Conservation (phyloP, 257 asterid species). For the Verbena officinalis region DNA sequence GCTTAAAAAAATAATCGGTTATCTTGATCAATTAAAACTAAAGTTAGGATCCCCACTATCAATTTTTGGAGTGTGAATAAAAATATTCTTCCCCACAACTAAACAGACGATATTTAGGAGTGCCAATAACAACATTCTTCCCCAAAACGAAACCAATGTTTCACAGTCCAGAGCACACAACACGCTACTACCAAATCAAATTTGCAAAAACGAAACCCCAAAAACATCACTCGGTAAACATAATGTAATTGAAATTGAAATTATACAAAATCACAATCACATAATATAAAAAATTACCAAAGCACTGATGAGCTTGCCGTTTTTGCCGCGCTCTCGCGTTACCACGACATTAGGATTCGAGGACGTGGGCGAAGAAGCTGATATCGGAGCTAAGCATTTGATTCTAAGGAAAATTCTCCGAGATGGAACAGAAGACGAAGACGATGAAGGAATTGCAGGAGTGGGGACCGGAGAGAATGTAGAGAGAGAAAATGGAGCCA, state of each 20-base stretch:
- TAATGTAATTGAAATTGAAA: neutral
- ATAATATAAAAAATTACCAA: constrained; percentile 44
- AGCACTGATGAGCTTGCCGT: constrained; percentile 64
- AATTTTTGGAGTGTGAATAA: no score
- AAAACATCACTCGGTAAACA: neutral
- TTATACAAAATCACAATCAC: neutral
- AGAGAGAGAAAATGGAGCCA: constrained; percentile 51
- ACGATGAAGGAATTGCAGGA: constrained; percentile 33
- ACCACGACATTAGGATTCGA: constrained; percentile 64
- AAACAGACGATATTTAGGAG: constrained; percentile 1
- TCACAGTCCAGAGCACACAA: neutral
- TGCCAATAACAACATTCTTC: neutral
- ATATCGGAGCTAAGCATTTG: constrained; percentile 24
- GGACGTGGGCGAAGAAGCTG: constrained; percentile 35
- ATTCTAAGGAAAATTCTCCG: constrained; percentile 7
- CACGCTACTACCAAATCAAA: neutral
- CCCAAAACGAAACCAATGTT: constrained; percentile 3
- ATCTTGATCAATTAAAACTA: no score
- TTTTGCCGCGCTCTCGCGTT: constrained; percentile 85
- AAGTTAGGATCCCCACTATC: no score
- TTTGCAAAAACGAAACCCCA: neutral
- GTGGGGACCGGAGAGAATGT: constrained; percentile 35
- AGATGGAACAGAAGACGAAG: constrained; percentile 26
- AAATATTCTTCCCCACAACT: neutral
- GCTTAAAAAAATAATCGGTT: no score